Percentiles rank a stretch among this genome's conserved stretches.
phyloP scores from a whole-genome alignment of 1,139 yeast genomes.

The Chernovozyma sophiae-reginae region DNA sequence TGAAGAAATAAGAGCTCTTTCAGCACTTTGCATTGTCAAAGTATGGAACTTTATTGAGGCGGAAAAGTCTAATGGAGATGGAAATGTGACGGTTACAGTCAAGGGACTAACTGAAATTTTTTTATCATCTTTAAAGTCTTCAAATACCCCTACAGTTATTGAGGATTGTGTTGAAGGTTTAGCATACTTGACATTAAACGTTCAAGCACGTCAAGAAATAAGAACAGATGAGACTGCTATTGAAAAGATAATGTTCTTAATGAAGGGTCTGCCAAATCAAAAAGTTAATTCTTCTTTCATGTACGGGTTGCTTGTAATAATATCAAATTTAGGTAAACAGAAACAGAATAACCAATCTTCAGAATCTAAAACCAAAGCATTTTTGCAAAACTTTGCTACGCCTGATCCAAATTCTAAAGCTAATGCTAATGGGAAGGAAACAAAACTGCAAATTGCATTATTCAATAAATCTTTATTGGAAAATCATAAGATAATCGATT shows the following conservation, averaged over 20 bases:
- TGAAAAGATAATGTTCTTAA: constrained; percentile 14
- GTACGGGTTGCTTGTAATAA: constrained; percentile 13
- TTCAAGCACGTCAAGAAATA: constrained; percentile 24
- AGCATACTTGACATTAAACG: constrained; percentile 42
- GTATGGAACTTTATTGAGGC: constrained; percentile 39
- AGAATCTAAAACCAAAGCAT: constrained; percentile 20
- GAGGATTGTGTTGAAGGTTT: constrained; percentile 40
- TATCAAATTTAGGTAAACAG: constrained; percentile 12
- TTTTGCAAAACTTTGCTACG: constrained; percentile 32
- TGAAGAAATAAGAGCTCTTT: constrained; percentile 22
- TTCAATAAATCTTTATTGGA: constrained; percentile 29
- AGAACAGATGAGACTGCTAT: constrained; percentile 31
- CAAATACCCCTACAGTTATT: constrained; percentile 2
- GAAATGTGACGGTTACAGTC: constrained; percentile 13
- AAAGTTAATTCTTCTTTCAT: constrained; percentile 6
- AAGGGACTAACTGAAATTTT: constrained; percentile 18
- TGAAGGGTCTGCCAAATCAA: not conserved
- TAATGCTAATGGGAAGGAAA: constrained; percentile 15
- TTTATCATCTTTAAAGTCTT: constrained; percentile 13
- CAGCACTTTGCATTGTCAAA: constrained; percentile 36
- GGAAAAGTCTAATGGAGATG: constrained; percentile 19
- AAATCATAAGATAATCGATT: constrained; percentile 23
- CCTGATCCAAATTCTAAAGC: constrained; percentile 20
- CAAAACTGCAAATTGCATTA: constrained; percentile 21
- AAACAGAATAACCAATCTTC: constrained; percentile 6